These are phyloP conservation scores for Leptosphaerulina australis DNA, from an alignment of 2,329 filamentous ascomycete species.

Conservation along the genomic window DNA sequence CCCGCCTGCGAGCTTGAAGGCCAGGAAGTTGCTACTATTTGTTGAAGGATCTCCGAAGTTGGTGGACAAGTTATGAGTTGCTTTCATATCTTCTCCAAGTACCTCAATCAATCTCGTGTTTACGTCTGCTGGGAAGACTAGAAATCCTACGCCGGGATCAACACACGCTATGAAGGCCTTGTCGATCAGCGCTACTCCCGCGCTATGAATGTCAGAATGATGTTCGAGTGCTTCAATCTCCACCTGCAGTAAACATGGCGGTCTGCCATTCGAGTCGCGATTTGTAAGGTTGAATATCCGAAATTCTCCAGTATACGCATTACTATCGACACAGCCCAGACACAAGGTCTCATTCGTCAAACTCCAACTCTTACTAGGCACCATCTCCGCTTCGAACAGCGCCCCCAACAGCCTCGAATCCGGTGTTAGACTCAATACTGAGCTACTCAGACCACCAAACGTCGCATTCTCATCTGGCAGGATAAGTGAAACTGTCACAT, in stretches of 20 bases:
- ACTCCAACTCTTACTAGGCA: conserved; percentile 23
- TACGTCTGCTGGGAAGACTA: conserved; percentile 20
- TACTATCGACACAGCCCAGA: conserved; percentile 22
- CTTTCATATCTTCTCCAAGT: conserved; percentile 3
- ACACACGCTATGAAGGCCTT: conserved; percentile 24
- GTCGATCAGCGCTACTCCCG: conserved; percentile 21
- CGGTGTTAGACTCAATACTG: conserved; percentile 21
- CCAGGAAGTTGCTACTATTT: neutral
- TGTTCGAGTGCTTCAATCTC: conserved; percentile 26
- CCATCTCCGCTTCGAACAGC: conserved; percentile 6
- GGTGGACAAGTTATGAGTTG: neutral
- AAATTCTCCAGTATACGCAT: conserved; percentile 12
- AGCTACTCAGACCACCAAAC: conserved; percentile 19
- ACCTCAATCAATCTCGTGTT: neutral
- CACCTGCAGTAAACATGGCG: conserved; percentile 22
- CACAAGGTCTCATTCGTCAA: conserved; percentile 21
- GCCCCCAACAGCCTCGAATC: conserved; percentile 15
- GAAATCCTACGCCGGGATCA: conserved; percentile 24
- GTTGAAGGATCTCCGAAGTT: too few species aligned
- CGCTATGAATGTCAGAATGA: conserved; percentile 6
- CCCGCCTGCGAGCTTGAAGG: neutral
- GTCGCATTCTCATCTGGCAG: conserved; percentile 15
- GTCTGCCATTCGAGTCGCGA: conserved; percentile 6
- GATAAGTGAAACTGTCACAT: conserved; percentile 15
- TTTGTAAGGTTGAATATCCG: conserved; percentile 20